These are phyloP conservation scores for Thoreauomyces humboldtii DNA, from an alignment of 192 early-diverging fungal genomes.

Conservation along the genomic window DNA sequence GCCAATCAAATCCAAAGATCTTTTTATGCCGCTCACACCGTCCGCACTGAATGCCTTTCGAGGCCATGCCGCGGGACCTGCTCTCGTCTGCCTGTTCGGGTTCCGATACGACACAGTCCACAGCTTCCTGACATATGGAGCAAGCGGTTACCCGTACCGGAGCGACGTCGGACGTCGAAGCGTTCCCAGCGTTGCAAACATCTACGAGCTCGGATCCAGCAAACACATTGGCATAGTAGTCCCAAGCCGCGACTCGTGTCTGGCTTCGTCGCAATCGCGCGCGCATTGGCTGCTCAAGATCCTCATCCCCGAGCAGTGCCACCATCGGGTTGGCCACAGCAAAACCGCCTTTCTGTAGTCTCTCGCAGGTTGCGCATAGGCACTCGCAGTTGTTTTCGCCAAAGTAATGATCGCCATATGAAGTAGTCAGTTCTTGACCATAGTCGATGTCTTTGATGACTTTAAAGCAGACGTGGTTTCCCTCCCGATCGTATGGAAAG, in stretches of 20 bases:
- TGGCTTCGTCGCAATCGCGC: slow-evolving; percentile 10
- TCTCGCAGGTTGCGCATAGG: slow-evolving; percentile 71
- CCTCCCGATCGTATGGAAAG: no score
- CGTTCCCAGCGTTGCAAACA: no score
- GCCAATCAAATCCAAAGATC: no score
- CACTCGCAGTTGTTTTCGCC: slow-evolving; percentile 66
- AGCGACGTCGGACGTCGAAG: no score
- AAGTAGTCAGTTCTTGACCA: slow-evolving; percentile 71
- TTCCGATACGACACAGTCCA: no score
- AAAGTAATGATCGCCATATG: slow-evolving; percentile 69
- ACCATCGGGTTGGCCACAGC: not conserved
- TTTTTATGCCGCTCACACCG: no score
- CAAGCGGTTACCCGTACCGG: no score
- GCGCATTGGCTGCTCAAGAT: not conserved
- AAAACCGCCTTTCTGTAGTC: slow-evolving; percentile 14
- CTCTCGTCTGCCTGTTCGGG: no score
- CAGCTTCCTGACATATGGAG: no score
- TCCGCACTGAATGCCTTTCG: no score
- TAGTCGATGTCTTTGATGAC: slow-evolving; percentile 60
- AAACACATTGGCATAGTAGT: slow-evolving; percentile 9
- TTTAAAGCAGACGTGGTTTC: slow-evolving; percentile 62
- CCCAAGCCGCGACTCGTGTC: slow-evolving; percentile 12
- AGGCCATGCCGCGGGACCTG: no score
- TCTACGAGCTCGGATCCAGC: no score
- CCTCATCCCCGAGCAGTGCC: slow-evolving; percentile 1